Evolutionary conservation across 148 eudicot genomes (phyloP).

Genomic region (Nepenthes mirabilis): DNA sequence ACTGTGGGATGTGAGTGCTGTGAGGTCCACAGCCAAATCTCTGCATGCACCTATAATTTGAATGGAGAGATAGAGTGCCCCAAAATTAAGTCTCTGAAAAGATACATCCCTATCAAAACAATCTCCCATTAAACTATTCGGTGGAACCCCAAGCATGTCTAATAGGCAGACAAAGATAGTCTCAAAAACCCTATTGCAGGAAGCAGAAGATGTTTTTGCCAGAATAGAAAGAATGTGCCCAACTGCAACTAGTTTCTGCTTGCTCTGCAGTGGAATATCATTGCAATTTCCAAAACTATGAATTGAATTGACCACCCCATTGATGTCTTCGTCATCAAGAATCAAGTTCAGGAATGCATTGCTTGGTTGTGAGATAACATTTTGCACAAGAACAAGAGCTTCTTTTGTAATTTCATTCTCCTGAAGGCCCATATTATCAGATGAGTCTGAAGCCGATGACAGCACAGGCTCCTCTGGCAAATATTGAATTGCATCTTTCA

Average conservation of each 20-base stretch:
- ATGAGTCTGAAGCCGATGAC: slow-evolving; percentile 15
- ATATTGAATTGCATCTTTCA: slow-evolving; percentile 39
- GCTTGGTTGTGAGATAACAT: slow-evolving; percentile 31
- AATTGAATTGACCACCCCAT: slow-evolving; percentile 24
- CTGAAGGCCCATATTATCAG: slow-evolving; percentile 26
- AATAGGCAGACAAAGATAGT: slow-evolving; percentile 37
- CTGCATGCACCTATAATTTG: slow-evolving; percentile 70
- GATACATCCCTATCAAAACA: slow-evolving; percentile 9
- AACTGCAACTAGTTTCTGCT: slow-evolving; percentile 50
- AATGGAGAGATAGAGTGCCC: slow-evolving; percentile 49
- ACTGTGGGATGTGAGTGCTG: slow-evolving; percentile 10
- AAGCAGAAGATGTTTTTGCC: slow-evolving; percentile 43
- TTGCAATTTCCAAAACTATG: slow-evolving; percentile 21
- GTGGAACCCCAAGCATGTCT: slow-evolving; percentile 37
- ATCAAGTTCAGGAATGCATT: slow-evolving; percentile 39
- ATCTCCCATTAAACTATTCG: slow-evolving; percentile 11
- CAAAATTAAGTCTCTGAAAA: slow-evolving; percentile 29
- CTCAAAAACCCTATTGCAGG: slow-evolving; percentile 61
- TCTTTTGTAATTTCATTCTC: slow-evolving; percentile 52
- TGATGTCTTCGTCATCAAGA: slow-evolving; percentile 54
- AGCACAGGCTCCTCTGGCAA: slow-evolving; percentile 20
- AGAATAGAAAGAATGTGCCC: slow-evolving; percentile 43
- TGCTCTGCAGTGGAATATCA: slow-evolving; percentile 26
- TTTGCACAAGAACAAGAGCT: slow-evolving; percentile 64
- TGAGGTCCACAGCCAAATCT: slow-evolving; percentile 39